Evolutionary conservation across 148 eudicot species (phyloP).

Genomic region (Diospyros lotus): DNA sequence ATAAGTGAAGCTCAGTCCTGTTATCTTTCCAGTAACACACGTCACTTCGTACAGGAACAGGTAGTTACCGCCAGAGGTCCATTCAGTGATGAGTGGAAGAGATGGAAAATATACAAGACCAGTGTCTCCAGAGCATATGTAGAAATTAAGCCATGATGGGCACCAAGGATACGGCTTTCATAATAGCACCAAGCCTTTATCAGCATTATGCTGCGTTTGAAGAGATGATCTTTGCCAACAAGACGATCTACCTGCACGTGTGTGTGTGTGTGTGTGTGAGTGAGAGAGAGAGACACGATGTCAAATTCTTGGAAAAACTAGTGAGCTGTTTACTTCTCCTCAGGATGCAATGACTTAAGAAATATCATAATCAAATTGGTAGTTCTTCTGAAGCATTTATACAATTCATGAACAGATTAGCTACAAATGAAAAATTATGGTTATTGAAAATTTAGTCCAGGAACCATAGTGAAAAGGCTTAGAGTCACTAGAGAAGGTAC

Average conservation of each 20-base stretch:
- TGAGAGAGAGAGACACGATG: not conserved
- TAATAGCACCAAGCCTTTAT: slow-evolving; percentile 70
- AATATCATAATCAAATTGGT: not conserved
- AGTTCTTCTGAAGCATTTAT: not conserved
- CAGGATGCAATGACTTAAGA: not conserved
- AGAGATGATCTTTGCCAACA: slow-evolving; percentile 50
- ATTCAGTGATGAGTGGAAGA: slow-evolving; percentile 43
- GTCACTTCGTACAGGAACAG: not conserved
- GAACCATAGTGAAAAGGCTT: not conserved
- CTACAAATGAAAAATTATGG: not conserved
- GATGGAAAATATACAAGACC: slow-evolving; percentile 53
- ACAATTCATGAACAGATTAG: not conserved
- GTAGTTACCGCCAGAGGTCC: slow-evolving; percentile 49
- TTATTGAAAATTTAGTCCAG: not conserved
- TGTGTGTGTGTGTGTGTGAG: not conserved
- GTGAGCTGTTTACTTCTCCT: not conserved
- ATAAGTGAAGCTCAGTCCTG: not conserved
- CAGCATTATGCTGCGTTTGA: slow-evolving; percentile 57
- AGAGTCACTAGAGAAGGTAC: not conserved
- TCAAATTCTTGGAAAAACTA: not conserved
- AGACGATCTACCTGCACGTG: slow-evolving; percentile 53
- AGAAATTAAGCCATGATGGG: slow-evolving; percentile 64
- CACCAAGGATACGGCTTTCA: slow-evolving; percentile 70
- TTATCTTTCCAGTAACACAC: not conserved
- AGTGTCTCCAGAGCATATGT: slow-evolving; percentile 60